Evolutionary conservation across 495 filamentous ascomycete genomes (phyloP), one percentile per base, ranked within the genome.

Genomic region (Hypoxylon cercidicola): DNA sequence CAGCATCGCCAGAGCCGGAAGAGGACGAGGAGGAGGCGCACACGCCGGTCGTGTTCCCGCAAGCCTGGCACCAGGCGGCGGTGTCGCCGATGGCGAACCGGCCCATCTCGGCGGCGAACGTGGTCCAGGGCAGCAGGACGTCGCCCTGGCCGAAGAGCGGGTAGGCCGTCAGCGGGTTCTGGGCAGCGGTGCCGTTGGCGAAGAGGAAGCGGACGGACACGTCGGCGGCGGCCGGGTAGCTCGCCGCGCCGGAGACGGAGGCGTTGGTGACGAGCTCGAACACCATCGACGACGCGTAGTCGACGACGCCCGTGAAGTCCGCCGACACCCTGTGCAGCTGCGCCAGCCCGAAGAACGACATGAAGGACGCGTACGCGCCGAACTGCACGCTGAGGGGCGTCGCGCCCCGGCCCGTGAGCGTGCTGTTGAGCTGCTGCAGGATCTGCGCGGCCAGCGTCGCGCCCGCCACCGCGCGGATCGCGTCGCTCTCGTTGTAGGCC

Each of bases 191-290:
- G 41, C 89, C 90, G 72, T 96, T 96, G 66, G 86, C 83, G 74
- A 93, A 86, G 10, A 90, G 75, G 77, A 93, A 93, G 37, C 92
- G 86, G 25, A 96, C 88, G 60, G 80, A 85, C 35, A 94, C 80
- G 41, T 91, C 81, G 16, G 83, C 76, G 6, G 72, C 63, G 30
- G 70, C 68, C 0, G 89, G 88, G 82, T 89, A 72, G 62, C 71
- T 13, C 66, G 71, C 47, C 35, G 74, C 60, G 16, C 62, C 4
- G 1, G 71, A 65, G 30, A 46, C 34, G 60, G 71, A 60, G 61
- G 79, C 69, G 75, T 84, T 74, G 62, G 90, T 92, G 66, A 90
- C 88, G 7, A 96, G 82, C 78, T 96, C 92, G 60, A 93, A 89
- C 3, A 83, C 76, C 72, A 94, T 84, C 25, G 87, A 84, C 21